Conservation (phyloP, 2,329 filamentous ascomycete genomes). For the Pezicula rhizophila region DNA sequence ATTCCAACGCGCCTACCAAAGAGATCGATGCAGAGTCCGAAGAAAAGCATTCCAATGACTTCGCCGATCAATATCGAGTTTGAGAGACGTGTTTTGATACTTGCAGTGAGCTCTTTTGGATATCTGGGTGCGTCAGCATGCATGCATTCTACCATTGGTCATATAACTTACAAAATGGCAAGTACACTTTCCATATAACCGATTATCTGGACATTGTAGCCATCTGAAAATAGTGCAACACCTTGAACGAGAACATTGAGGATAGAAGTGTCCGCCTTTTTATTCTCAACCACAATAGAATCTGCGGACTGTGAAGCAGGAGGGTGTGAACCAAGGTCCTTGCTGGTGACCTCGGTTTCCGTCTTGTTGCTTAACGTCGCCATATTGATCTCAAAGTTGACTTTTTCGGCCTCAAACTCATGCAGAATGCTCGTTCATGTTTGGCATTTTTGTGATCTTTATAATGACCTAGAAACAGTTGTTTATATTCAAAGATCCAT, state of each 20-base stretch:
- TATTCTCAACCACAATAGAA: neutral
- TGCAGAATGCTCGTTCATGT: no score
- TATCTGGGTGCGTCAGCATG: conserved; percentile 19
- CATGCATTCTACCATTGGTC: neutral
- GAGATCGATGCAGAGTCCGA: conserved; percentile 43
- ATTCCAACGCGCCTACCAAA: conserved; percentile 44
- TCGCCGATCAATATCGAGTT: conserved; percentile 49
- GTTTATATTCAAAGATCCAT: no score
- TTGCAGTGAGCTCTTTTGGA: conserved; percentile 31
- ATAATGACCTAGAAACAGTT: no score
- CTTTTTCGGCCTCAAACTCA: no score
- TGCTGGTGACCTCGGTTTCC: no score
- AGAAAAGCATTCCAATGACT: conserved; percentile 47
- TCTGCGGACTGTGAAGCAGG: no score
- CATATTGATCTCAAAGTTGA: no score
- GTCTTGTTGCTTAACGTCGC: no score
- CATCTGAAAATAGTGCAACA: conserved; percentile 32
- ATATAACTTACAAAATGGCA: conserved; percentile 23
- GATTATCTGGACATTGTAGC: conserved; percentile 32
- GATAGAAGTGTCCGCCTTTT: conserved; percentile 13
- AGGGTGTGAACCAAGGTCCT: no score
- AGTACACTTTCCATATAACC: conserved; percentile 32
- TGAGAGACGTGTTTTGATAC: conserved; percentile 42
- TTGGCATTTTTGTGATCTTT: no score
- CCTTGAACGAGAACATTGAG: conserved; percentile 31